Base-by-base conservation (phyloP, 306 rosid species). In the Erythrophleum fordii region DNA sequence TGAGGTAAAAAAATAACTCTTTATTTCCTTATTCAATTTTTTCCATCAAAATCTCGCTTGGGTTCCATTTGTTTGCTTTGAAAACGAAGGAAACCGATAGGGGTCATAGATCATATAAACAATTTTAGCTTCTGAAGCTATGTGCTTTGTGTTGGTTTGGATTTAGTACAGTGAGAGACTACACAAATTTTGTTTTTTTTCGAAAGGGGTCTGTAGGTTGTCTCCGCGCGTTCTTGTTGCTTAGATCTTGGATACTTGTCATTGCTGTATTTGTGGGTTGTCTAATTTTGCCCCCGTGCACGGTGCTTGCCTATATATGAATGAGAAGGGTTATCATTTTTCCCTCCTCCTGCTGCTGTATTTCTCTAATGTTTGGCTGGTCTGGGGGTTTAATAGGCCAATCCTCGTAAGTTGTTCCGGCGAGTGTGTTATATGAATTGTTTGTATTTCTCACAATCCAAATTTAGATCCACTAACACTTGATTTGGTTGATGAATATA, bases 1-100 rank as follows among this genome's bases (percentile, higher is more conserved):
- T 11, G 72, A 76, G 80, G 80, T 76, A 76, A 60, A 28, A 31
- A 2, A 16, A 6, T 28, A 31, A 22, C 20, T n/a, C 17, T 65
- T 3, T 7, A 11, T 65, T 34, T 12, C 71, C 9, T 28, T 28
- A 5, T 26, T 59, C n/a, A 56, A 59, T 4, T 26, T 59, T 59
- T 12, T 28, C n/a, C 37, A 6, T 59, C 64, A 11, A 31, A 31
- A 4, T 29, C 18, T 14, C 20, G 2, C 37, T 55, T 11, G 75
- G 20, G n/a, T 22, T 55, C 29, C 28, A 9, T 34, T 67, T 53
- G 44, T 8, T 53, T 35, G 6, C 73, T 49, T 0, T 6, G 3
- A 20, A 65, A 34, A 34, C 64, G 17, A 48, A 64, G 64, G 62
- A 48, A 48, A 77, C 13, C 42, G 3, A 77, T n/a, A 22, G 18